These are phyloP conservation scores for Hymenoscyphus repandus DNA, from an alignment of 2,329 filamentous ascomycete genomes.

Conservation along the genomic window DNA sequence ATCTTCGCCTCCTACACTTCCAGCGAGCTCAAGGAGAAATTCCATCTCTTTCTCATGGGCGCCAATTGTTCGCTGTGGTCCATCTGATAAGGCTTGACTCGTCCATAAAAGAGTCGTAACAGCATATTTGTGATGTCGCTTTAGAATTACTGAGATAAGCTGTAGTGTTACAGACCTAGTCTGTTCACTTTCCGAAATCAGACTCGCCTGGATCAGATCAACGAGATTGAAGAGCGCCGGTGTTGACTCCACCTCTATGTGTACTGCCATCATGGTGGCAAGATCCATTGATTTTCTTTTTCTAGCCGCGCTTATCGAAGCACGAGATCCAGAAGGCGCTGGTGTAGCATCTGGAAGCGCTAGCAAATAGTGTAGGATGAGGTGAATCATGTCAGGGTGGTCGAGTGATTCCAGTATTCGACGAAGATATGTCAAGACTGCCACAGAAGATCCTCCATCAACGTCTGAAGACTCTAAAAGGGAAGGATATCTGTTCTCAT, in stretches of 20 bases:
- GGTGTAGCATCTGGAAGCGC: conserved; percentile 61
- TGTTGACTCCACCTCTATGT: conserved; percentile 67
- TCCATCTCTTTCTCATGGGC: conserved; percentile 72
- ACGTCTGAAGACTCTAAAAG: conserved; percentile 94
- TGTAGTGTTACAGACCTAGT: conserved; percentile 87
- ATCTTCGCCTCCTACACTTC: conserved; percentile 61
- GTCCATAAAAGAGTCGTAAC: conserved; percentile 70
- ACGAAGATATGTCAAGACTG: conserved; percentile 87
- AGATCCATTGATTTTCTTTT: conserved; percentile 87
- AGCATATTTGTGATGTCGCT: conserved; percentile 83
- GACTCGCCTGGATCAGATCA: conserved; percentile 80
- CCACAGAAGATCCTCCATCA: conserved; percentile 92
- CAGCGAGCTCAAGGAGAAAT: conserved; percentile 62
- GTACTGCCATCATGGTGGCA: conserved; percentile 70
- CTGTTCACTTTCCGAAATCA: conserved; percentile 78
- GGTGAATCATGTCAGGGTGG: conserved; percentile 88
- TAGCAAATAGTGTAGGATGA: conserved; percentile 87
- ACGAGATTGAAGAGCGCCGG: conserved; percentile 90
- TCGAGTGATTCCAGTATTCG: conserved; percentile 88
- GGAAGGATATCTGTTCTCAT: conserved; percentile 71
- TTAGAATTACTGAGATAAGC: conserved; percentile 78
- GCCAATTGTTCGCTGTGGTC: conserved; percentile 60
- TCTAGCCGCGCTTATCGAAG: conserved; percentile 61
- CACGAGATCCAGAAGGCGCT: conserved; percentile 33
- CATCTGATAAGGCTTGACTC: conserved; percentile 49